phyloP scores from a whole-genome alignment of 1,284 basidiomycete species.

The Apiotrichum sp. region DNA sequence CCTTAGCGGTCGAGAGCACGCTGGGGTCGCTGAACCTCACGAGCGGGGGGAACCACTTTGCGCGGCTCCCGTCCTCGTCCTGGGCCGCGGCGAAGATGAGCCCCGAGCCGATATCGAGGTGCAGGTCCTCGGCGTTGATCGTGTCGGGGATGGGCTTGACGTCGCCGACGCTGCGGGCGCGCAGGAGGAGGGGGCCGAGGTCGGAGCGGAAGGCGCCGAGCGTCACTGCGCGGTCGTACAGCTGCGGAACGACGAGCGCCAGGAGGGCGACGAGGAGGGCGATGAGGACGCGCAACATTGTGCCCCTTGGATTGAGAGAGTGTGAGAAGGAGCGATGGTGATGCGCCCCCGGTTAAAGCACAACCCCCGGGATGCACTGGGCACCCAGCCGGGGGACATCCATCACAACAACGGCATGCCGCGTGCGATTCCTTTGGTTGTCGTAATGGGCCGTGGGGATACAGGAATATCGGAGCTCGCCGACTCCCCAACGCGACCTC shows the following conservation, averaged over 20 bases:
- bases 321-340: no score
- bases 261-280: background rate
- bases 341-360: no score
- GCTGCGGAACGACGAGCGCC: conserved; percentile 1
- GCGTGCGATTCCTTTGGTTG: no score
- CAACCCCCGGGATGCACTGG: no score
- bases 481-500: no score
- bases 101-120: conserved; percentile 1
- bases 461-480: no score
- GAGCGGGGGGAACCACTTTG: conserved; percentile 36
- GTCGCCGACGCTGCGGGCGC: background rate
- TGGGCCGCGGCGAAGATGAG: conserved; percentile 14
- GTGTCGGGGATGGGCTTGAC: conserved; percentile 9
- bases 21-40: conserved; percentile 13
- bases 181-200: background rate
- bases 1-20: conserved; percentile 4
- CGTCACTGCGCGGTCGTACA: conserved; percentile 10
- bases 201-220: conserved; percentile 11
- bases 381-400: no score
- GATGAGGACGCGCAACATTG: no score
- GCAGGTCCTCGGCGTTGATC: conserved; percentile 17
- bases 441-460: no score
- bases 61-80: conserved; percentile 7
- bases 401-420: no score
- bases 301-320: no score